A percentile compares a stretch with the other conserved stretches of the same genome.
These are phyloP conservation scores for Dianthus caryophyllus DNA, from an alignment of 148 eudicot species.

Conservation along the genomic window DNA sequence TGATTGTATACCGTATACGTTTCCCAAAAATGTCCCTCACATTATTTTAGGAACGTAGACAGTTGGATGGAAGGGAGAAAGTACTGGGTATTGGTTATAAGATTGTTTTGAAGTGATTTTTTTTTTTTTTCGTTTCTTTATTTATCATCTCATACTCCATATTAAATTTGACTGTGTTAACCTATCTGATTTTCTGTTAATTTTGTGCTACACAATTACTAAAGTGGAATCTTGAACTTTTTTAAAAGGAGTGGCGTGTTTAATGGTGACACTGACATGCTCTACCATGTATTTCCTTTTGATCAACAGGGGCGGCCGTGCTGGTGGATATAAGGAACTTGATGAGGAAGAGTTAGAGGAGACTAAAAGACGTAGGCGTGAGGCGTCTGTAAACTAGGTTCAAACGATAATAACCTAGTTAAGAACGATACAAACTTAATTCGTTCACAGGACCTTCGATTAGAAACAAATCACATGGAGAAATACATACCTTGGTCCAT, in stretches of 20 bases:
- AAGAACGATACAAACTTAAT: too few relatives aligned
- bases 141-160: background rate
- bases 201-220: background rate
- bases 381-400: too few relatives aligned
- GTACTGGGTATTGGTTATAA: background rate
- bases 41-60: too few relatives aligned
- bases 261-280: background rate
- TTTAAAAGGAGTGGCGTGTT: background rate
- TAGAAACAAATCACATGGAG: too few relatives aligned
- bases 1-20: too few relatives aligned
- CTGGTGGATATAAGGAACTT: slow-evolving; percentile 97
- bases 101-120: background rate
- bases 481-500: too few relatives aligned
- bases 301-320: slow-evolving; percentile 83
- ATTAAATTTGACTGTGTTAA: too few relatives aligned
- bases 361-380: slow-evolving; percentile 76
- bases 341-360: slow-evolving; percentile 96
- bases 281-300: slow-evolving; percentile 11
- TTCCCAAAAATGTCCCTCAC: too few relatives aligned
- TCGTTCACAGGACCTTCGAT: too few relatives aligned
- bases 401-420: too few relatives aligned
- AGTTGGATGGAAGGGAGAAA: too few relatives aligned
- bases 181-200: background rate
- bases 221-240: background rate
- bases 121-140: background rate